Evolutionary conservation across 805 yeast species (phyloP), one percentile per base, ranked within the genome.

Genomic region (Blastobotrys muscicola): DNA sequence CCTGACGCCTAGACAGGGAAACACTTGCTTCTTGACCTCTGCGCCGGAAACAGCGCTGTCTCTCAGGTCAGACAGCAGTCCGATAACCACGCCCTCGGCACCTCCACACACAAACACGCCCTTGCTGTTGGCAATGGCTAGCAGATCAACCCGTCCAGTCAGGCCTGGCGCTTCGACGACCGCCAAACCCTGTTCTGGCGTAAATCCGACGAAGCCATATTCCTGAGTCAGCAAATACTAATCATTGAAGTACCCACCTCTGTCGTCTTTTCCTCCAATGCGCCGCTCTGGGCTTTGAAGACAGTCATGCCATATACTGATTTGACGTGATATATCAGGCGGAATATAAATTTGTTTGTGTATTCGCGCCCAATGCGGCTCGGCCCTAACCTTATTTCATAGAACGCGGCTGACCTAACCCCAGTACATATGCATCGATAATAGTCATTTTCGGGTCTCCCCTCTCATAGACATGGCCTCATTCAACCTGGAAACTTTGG

Each of bases 401-500:
- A 20, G 26, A 20, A 20, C 26, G 26, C 4, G 33, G 13, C 13
- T 4, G 13, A 31, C 33, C 10, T 33, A 33, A 14, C 36, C 16
- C 36, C 13, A n/a, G 10, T n/a, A 9, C 10, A n/a, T n/a, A 33
- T 15, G n/a, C 13, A 8, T 20, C 37, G 26, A 13, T 34, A 7
- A 20, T 10, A 15, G 23, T 20, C 8, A 13, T 34, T 8, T 14
- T 9, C 11, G 11, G 16, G 20, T 12, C 26, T 16, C 38, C 14
- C 12, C 12, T 8, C 26, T 30, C 5, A 35, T 35, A 13, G 37
- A 35, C 35, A 68, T 70, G 72, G 59, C 68, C 7, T 43, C 59
- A 7, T 76, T 80, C 55, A 71, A 78, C 52, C 59, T 81, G 29
- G 63, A 68, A 35, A 69, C 72, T 6, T 65, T 87, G 30, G 82